phyloP scores from a whole-genome alignment of 2,329 filamentous ascomycete genomes.

The Chaetoscypha palmicola region DNA sequence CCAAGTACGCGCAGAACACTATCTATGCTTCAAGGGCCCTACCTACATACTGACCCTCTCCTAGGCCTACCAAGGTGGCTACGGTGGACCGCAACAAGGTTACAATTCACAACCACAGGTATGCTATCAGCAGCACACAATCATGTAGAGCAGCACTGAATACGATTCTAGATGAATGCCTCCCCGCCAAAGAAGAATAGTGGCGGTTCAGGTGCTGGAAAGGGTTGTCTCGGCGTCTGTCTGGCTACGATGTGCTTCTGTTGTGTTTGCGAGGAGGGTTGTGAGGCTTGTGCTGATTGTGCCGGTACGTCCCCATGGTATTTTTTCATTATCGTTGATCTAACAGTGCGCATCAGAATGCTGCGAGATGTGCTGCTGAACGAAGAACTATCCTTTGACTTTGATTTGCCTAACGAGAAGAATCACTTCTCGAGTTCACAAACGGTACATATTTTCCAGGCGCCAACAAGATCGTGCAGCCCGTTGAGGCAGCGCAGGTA shows the following conservation, averaged over 20 bases:
- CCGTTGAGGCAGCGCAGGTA: too few relatives aligned
- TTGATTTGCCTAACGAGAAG: too few relatives aligned
- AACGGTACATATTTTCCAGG: too few relatives aligned
- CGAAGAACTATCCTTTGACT: too few relatives aligned
- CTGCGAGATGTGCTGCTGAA: conserved; percentile 9
- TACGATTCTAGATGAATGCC: too few relatives aligned
- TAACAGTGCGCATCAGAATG: conserved; percentile 20
- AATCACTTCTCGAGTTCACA: too few relatives aligned
- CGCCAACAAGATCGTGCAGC: too few relatives aligned
- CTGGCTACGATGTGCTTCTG: conserved; percentile 44
- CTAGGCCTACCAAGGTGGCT: not conserved
- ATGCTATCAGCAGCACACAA: not conserved
- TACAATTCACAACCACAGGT: conserved; percentile 22
- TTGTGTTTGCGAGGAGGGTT: conserved; percentile 44
- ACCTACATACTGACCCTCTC: not conserved
- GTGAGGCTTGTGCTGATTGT: conserved; percentile 44
- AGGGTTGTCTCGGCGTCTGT: conserved; percentile 40
- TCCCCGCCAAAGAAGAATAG: conserved; percentile 13
- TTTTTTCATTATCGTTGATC: not conserved
- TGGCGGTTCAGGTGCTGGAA: too few relatives aligned
- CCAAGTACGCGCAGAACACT: too few relatives aligned
- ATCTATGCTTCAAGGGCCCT: too few relatives aligned
- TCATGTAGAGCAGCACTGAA: not conserved
- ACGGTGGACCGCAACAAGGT: conserved; percentile 18
- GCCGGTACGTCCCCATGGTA: conserved; percentile 16